These are phyloP conservation scores for Lentinula sp. DNA, from an alignment of 768 basidiomycete species.

Conservation along the genomic window DNA sequence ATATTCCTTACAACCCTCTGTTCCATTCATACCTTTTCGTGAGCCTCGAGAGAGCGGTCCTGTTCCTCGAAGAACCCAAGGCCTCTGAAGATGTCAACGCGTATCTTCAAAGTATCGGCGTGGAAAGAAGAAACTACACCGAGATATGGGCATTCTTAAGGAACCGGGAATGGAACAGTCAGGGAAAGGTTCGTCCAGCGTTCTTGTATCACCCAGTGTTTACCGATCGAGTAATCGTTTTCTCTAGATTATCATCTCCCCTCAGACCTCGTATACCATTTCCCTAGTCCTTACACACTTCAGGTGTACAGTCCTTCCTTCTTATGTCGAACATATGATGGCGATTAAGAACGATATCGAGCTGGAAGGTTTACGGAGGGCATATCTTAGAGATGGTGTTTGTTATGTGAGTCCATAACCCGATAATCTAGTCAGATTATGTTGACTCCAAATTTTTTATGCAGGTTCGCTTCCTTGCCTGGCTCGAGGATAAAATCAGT, in stretches of 20 bases:
- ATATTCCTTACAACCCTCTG: constrained; percentile 89
- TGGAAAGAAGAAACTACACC: constrained; percentile 63
- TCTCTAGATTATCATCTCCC: constrained; percentile 55
- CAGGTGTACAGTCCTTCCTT: constrained; percentile 68
- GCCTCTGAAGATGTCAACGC: constrained; percentile 48
- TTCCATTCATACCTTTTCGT: constrained; percentile 87
- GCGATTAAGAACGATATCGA: constrained; percentile 87
- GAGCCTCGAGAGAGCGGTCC: constrained; percentile 47
- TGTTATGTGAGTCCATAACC: constrained; percentile 54
- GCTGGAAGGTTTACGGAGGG: constrained; percentile 73
- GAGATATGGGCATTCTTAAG: constrained; percentile 78
- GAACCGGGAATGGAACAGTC: constrained; percentile 65
- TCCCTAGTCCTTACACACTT: constrained; percentile 80
- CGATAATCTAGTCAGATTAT: constrained; percentile 6
- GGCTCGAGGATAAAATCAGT: constrained; percentile 77
- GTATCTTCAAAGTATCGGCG: constrained; percentile 51
- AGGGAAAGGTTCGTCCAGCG: constrained; percentile 52
- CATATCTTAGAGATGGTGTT: constrained; percentile 87
- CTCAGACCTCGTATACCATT: constrained; percentile 77
- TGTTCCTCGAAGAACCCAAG: constrained; percentile 75
- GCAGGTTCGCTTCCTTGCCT: constrained; percentile 78
- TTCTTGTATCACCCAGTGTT: background rate
- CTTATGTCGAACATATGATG: constrained; percentile 72
- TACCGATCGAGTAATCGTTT: background rate
- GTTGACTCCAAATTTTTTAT: background rate